A percentile compares a stretch with the other conserved stretches of the same genome.
These are phyloP conservation scores for Alternaria arborescens DNA, from an alignment of 2,329 filamentous ascomycete genomes.

Conservation along the genomic window DNA sequence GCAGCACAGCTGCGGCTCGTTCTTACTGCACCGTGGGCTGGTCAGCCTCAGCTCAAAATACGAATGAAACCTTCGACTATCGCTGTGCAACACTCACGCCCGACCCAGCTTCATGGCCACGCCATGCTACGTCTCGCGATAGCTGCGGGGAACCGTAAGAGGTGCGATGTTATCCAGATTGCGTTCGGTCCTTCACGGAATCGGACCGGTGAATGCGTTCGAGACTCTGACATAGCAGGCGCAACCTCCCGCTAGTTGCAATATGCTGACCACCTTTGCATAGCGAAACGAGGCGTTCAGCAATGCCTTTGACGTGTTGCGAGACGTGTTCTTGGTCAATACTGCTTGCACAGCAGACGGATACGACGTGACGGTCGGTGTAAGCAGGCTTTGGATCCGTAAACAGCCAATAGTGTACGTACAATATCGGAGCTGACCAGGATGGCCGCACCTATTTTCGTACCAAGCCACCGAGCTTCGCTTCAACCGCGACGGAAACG, in stretches of 20 bases:
- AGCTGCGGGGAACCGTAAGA: conserved; percentile 21
- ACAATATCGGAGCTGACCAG: conserved; percentile 4
- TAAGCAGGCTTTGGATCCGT: background rate
- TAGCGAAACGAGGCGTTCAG: background rate
- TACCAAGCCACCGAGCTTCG: conserved; percentile 1
- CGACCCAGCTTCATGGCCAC: background rate
- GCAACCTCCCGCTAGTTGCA: background rate
- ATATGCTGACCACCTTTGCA: background rate
- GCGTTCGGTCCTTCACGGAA: conserved; percentile 2
- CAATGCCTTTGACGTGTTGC: background rate
- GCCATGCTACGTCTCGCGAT: background rate
- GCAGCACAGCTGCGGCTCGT: conserved; percentile 1
- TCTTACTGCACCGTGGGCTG: background rate
- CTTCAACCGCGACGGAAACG: background rate
- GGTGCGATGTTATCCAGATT: background rate
- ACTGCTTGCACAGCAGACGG: background rate
- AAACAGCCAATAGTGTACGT: conserved; percentile 1
- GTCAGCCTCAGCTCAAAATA: conserved; percentile 1
- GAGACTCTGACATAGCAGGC: background rate
- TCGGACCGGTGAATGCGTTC: conserved; percentile 9
- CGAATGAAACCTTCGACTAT: background rate
- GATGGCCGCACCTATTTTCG: background rate
- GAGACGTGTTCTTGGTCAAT: background rate
- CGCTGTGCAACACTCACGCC: background rate
- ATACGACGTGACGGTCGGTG: conserved; percentile 2